phyloP scores from a whole-genome alignment of 306 rosid species.

The Calophaca sinica region DNA sequence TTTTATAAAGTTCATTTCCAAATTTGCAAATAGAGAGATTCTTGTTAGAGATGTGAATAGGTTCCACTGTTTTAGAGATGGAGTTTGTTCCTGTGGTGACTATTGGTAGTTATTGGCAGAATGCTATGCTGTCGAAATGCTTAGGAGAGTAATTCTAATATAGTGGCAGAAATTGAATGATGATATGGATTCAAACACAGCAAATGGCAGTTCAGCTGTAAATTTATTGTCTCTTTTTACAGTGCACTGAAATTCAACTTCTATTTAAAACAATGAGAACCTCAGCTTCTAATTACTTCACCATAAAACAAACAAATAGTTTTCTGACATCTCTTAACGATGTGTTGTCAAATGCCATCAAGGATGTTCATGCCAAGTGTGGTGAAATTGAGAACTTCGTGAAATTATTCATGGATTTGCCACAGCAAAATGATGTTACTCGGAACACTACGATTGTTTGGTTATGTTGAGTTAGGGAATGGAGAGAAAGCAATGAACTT shows the following conservation, averaged over 20 bases:
- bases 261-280: background rate
- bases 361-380: too few species aligned
- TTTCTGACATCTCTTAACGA: too few species aligned
- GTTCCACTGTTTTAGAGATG: conserved; percentile 81
- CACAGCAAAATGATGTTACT: too few species aligned
- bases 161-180: conserved; percentile 37
- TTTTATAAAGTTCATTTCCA: conserved; percentile 81
- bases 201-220: background rate
- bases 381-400: too few species aligned
- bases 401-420: too few species aligned
- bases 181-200: background rate
- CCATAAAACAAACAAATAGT: too few species aligned
- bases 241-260: conserved; percentile 9
- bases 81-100: conserved; percentile 90
- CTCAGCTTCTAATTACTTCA: background rate
- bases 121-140: conserved; percentile 24
- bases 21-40: conserved; percentile 81
- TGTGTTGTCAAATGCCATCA: too few species aligned
- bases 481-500: too few species aligned
- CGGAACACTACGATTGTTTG: too few species aligned
- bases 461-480: too few species aligned
- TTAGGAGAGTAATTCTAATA: background rate
- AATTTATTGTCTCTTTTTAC: conserved; percentile 24
- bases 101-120: conserved; percentile 74
- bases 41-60: conserved; percentile 94